These are phyloP conservation scores for Mentha longifolia DNA, from an alignment of 257 asterid species.

Conservation along the genomic window DNA sequence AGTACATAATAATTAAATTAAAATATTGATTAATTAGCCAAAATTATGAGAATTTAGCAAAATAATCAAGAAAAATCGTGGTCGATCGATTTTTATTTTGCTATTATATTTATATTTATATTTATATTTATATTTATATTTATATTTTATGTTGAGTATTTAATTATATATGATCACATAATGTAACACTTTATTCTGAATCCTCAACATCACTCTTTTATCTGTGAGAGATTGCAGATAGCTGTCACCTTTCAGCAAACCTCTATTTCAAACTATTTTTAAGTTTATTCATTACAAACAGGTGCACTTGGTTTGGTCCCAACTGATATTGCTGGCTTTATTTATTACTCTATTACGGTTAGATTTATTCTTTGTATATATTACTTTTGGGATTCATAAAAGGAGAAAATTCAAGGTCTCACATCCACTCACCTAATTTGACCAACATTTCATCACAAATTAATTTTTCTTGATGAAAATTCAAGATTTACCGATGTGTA, in stretches of 20 bases:
- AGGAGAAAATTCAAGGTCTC: not conserved
- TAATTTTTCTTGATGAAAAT: not conserved
- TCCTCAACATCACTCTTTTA: not conserved
- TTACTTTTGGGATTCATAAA: not conserved
- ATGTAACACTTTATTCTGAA: too few relatives aligned
- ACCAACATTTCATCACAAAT: conserved; percentile 20
- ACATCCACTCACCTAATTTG: conserved; percentile 19
- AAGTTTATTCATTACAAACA: conserved; percentile 28
- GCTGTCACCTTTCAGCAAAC: conserved; percentile 44
- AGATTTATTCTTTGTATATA: not conserved
- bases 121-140: too few relatives aligned
- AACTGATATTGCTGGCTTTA: conserved; percentile 34
- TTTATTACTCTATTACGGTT: conserved; percentile 25
- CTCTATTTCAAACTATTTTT: conserved; percentile 7
- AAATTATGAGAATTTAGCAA: too few relatives aligned
- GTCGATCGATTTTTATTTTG: too few relatives aligned
- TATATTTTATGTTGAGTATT: too few relatives aligned
- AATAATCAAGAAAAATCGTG: too few relatives aligned
- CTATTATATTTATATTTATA: too few relatives aligned
- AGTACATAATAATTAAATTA: too few relatives aligned
- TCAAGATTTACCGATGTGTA: not conserved
- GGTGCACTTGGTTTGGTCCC: conserved; percentile 21
- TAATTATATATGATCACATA: too few relatives aligned
- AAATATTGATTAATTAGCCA: too few relatives aligned
- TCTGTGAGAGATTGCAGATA: conserved; percentile 43